Evolutionary conservation across 495 filamentous ascomycete species (phyloP), one percentile per base, ranked within the genome.

Genomic region (Trichocladium uniseriatum): DNA sequence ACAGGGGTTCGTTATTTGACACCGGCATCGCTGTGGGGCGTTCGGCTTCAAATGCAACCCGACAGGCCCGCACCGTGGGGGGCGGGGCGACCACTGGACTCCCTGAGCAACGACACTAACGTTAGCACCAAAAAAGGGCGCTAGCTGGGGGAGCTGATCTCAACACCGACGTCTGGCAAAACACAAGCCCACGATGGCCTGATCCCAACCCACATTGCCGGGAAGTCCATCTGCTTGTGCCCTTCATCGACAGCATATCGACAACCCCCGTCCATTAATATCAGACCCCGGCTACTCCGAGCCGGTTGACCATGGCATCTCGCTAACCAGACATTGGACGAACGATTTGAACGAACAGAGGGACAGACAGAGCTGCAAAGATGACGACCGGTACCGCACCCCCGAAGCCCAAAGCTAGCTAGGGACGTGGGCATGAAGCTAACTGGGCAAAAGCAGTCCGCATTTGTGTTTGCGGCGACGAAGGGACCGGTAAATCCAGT

Each of bases 381-480:
- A 54, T 53, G 51, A 18, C 32, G 9, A 49, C 52, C 24, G 46
- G 52, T 50, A 49, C 41, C 13, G 5, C 31, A 10, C 31, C 31
- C 10, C 16, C 31, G 9, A 21, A 20, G 2, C 20, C 37, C 24
- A 10, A 28, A 7, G 19, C 18, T 0, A n/a, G n/a, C 13, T 22
- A 4, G 19, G n/a, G 15, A 7, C 19, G n/a, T 35, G 20, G 28
- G 19, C 27, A 6, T n/a, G 29, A 7, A 13, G 7, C 32, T 11
- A 7, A 16, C n/a, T n/a, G 8, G n/a, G 28, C 58, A 57, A 38
- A 60, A 55, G 53, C 69, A 83, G 92, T 98, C 42, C 84, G 92
- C 48, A 91, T 97, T 61, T 94, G 89, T 60, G 85, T 98, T 38
- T 96, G 91, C 75, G 92, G 92, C 51, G 92, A 98, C 65, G 90